phyloP scores from a whole-genome alignment of 139 green algal genomes.

The Penium margaritaceum region DNA sequence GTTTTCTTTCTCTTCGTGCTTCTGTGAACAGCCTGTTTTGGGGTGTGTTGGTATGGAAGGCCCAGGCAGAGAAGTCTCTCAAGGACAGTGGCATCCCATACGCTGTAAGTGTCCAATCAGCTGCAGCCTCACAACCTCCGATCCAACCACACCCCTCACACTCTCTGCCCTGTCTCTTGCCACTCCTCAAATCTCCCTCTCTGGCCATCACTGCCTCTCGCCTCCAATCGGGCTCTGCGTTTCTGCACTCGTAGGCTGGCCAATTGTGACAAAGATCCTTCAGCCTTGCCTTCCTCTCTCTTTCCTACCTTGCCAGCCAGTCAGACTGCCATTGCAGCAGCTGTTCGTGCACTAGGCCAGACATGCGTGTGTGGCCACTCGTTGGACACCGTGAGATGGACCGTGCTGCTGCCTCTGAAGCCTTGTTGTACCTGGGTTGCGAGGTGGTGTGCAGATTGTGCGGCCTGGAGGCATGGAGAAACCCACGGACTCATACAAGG shows the following conservation, averaged over 20 bases:
- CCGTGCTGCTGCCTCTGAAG: neutral
- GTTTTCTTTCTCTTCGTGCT: no score
- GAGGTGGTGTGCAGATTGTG: slow-evolving; percentile 60
- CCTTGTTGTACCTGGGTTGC: neutral
- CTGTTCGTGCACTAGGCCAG: neutral
- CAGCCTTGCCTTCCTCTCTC: no score
- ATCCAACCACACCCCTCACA: neutral
- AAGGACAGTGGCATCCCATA: slow-evolving; percentile 72
- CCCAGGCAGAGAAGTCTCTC: slow-evolving; percentile 71
- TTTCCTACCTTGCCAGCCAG: no score
- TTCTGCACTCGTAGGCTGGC: no score
- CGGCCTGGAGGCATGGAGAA: slow-evolving; percentile 83
- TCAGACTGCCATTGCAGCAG: neutral
- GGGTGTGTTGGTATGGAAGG: slow-evolving; percentile 78
- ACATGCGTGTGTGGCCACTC: no score
- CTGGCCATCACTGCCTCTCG: neutral
- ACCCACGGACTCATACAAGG: slow-evolving; percentile 77
- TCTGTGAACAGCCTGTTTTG: slow-evolving; percentile 60
- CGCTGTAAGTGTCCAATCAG: no score
- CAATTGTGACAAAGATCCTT: no score
- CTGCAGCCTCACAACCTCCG: neutral
- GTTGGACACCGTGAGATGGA: no score
- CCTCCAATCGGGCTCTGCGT: no score
- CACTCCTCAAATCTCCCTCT: neutral
- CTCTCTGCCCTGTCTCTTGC: neutral